Base-by-base conservation (phyloP, 352 stramenopile species). In the Aphanomyces euteiches region DNA sequence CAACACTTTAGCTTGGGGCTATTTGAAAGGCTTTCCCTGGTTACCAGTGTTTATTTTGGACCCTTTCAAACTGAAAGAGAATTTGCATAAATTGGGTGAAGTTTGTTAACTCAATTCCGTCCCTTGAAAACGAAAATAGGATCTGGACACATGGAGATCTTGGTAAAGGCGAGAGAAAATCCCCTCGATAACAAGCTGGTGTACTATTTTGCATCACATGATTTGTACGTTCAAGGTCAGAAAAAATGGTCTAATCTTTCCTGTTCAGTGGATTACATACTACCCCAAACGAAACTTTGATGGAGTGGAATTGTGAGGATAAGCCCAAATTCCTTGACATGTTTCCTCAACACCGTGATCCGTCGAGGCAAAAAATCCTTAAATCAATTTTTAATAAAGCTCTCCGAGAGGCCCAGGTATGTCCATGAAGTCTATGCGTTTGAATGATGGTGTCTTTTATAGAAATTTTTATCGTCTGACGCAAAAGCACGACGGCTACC, bases 321-420 rank as follows among this genome's bases (percentile, higher is more conserved):
- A 28, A 28, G 28, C 28, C 28, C 28, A 28, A 28, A 28, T 28
- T 28, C 28, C 28, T 28, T 28, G 28, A 28, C 2, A n/a, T n/a
- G 0, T 50, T 50, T n/a, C 43, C 17, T 50, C 43, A 50, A 50
- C 43, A 12, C 10, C 17, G 43, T 12, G 17, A 50, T 50, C 17
- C 10, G 10, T 50, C 43, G 17, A 50, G 10, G 43, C 10, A 50
- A 50, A 50, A 50, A n/a, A 3, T 50, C 17, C 17, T 50, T 50
- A 12, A 50, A 50, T 50, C 43, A 50, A n/a, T 50, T n/a, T 50
- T 50, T n/a, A 50, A 12, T 12, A n/a, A 50, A 50, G 43, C 43
- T n/a, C 43, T 50, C 17, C 1, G 43, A n/a, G 43, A 50, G 43
- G 43, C 43, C 1, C 10, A 50, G 43, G 43, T 50, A 50, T 3